Conservation (phyloP, 2,329 filamentous ascomycete species). For the Colletotrichum liaoningense region DNA sequence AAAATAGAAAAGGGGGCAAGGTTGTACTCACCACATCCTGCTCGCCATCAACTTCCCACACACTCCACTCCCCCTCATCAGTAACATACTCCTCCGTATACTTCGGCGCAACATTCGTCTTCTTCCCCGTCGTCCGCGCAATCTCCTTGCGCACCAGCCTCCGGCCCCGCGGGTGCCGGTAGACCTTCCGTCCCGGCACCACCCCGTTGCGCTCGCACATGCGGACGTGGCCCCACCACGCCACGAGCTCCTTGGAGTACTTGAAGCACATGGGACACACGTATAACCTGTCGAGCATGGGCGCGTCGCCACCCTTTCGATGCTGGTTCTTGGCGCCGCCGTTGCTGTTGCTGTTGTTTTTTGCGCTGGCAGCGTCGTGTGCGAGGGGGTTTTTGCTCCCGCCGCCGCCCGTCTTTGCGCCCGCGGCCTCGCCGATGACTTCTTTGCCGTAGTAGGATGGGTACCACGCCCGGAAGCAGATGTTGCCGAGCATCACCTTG, state of each 20-base stretch:
- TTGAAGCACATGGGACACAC: slow-evolving; percentile 96
- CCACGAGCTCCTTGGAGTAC: slow-evolving; percentile 76
- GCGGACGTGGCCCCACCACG: slow-evolving; percentile 69
- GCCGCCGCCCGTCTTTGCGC: slow-evolving; percentile 26
- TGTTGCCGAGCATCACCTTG: slow-evolving; percentile 85
- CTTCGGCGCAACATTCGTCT: slow-evolving; percentile 46
- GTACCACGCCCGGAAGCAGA: slow-evolving; percentile 91
- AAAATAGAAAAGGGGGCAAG: not conserved
- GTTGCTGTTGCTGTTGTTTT: not conserved
- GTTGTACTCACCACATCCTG: slow-evolving; percentile 72
- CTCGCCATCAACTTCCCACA: slow-evolving; percentile 95
- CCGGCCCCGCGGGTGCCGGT: slow-evolving; percentile 67
- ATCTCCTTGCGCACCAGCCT: slow-evolving; percentile 52
- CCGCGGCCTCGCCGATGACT: slow-evolving; percentile 62
- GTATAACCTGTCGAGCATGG: slow-evolving; percentile 76
- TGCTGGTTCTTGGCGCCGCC: slow-evolving; percentile 47
- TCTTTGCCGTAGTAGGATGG: slow-evolving; percentile 89
- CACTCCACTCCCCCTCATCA: slow-evolving; percentile 80
- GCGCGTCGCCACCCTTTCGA: slow-evolving; percentile 44
- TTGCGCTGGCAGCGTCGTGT: slow-evolving; percentile 29
- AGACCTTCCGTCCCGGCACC: slow-evolving; percentile 79
- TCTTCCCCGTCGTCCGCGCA: slow-evolving; percentile 48
- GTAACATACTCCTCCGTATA: slow-evolving; percentile 57
- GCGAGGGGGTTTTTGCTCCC: slow-evolving; percentile 20
- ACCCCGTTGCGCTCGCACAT: slow-evolving; percentile 63